These are phyloP conservation scores for Hamamelis virginiana DNA, from an alignment of 164 flowering plant species.

Conservation along the genomic window DNA sequence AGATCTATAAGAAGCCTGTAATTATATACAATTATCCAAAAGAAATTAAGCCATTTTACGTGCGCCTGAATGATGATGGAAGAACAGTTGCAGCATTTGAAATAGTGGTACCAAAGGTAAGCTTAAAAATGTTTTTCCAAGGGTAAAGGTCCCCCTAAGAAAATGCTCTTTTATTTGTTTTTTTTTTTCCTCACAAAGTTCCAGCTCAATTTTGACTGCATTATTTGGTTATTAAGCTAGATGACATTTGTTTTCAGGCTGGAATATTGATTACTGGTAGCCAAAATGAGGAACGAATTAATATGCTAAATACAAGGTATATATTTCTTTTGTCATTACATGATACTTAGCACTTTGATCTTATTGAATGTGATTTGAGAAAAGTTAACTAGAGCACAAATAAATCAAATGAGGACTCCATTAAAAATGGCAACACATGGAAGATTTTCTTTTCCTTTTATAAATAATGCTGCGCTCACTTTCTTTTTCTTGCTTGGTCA, in stretches of 20 bases:
- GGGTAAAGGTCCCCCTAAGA: neutral
- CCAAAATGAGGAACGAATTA: constrained; percentile 81
- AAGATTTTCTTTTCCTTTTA: too few relatives aligned
- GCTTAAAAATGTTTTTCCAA: neutral
- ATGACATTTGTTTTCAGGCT: constrained; percentile 34
- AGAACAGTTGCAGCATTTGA: constrained; percentile 84
- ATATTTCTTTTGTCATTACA: neutral
- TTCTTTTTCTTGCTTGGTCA: too few relatives aligned
- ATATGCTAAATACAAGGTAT: constrained; percentile 56
- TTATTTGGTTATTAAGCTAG: constrained; percentile 1
- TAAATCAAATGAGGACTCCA: too few relatives aligned
- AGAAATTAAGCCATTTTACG: constrained; percentile 68
- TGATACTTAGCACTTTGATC: neutral
- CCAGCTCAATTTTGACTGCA: neutral
- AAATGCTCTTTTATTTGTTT: neutral
- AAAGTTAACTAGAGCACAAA: too few relatives aligned
- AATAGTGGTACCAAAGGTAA: constrained; percentile 77
- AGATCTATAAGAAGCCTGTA: constrained; percentile 58
- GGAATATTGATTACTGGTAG: constrained; percentile 73
- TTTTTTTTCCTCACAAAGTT: neutral
- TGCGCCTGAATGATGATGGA: constrained; percentile 65
- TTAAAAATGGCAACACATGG: too few relatives aligned
- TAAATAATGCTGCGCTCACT: too few relatives aligned
- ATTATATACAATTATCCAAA: constrained; percentile 73
- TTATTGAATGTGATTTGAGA: too few relatives aligned